Percentiles rank a stretch among this genome's conserved stretches.
Evolutionary conservation across 139 green algal genomes (phyloP).

Genomic region (Mesotaenium endlicherianum): DNA sequence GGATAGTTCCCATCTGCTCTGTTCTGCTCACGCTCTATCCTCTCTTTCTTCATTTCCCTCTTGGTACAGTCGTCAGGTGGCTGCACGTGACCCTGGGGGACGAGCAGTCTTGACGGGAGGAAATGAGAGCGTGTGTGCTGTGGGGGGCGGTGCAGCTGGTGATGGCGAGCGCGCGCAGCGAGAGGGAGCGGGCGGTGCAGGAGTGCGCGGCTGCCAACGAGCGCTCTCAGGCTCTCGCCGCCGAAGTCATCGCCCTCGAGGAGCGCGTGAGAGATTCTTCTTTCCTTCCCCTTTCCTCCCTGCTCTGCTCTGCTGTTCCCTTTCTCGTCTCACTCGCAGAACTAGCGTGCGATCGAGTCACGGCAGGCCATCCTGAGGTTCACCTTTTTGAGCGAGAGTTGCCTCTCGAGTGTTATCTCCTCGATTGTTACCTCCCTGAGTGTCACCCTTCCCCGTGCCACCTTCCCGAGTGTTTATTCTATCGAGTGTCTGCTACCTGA

Average conservation of each 20-base stretch:
- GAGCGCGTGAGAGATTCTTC: constrained; percentile 45
- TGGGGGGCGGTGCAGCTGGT: constrained; percentile 12
- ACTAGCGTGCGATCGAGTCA: neutral
- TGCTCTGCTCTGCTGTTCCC: too few species aligned
- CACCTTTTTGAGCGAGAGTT: neutral
- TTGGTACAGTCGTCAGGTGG: neutral
- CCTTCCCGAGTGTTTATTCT: too few species aligned
- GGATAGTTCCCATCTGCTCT: neutral
- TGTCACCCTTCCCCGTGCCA: neutral
- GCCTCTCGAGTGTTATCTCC: neutral
- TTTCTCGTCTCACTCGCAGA: too few species aligned
- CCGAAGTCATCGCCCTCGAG: constrained; percentile 41
- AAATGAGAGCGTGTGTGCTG: neutral
- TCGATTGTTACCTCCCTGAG: neutral
- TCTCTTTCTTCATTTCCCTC: neutral
- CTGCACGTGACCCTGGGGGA: neutral
- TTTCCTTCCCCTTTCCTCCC: too few species aligned
- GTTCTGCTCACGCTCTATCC: neutral
- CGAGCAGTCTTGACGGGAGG: neutral
- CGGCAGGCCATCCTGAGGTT: neutral
- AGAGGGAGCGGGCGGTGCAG: constrained; percentile 9
- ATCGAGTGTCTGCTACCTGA: too few species aligned
- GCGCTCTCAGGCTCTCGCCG: constrained; percentile 26
- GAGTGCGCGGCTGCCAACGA: constrained; percentile 21
- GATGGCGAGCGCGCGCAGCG: constrained; percentile 15